A percentile compares a stretch with the other conserved stretches of the same genome.
Evolutionary conservation across 164 flowering plant species (phyloP).

Genomic region (Annona squamosa): DNA sequence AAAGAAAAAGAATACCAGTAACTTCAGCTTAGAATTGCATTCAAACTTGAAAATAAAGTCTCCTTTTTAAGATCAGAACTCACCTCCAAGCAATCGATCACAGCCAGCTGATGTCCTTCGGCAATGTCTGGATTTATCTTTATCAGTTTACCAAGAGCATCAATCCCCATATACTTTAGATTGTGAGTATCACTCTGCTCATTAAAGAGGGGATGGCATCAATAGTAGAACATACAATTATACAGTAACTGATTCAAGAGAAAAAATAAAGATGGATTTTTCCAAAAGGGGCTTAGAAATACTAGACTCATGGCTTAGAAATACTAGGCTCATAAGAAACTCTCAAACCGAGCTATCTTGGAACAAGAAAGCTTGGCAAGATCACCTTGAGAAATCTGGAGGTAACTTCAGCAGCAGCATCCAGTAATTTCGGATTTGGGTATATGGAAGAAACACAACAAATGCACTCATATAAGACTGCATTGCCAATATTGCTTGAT

Average conservation of each 20-base stretch:
- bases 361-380: background rate
- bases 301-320: no score
- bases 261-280: background rate
- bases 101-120: constrained; percentile 96
- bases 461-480: constrained; percentile 85
- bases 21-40: background rate
- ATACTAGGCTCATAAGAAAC: background rate
- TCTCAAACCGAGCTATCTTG: background rate
- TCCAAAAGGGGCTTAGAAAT: background rate
- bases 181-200: constrained; percentile 92
- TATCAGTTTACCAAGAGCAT: constrained; percentile 85
- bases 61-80: constrained; percentile 12
- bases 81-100: constrained; percentile 98
- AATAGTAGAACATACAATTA: constrained; percentile 5
- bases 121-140: constrained; percentile 91
- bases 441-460: constrained; percentile 82
- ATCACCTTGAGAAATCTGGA: constrained; percentile 86
- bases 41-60: background rate
- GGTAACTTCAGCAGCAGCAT: constrained; percentile 87
- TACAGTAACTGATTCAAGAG: background rate
- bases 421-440: constrained; percentile 75
- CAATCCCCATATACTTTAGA: constrained; percentile 94
- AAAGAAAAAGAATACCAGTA: background rate
- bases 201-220: background rate
- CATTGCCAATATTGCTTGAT: constrained; percentile 91